These are phyloP conservation scores for Lactuca saligna DNA, from an alignment of 129 eudicot species.

Conservation along the genomic window DNA sequence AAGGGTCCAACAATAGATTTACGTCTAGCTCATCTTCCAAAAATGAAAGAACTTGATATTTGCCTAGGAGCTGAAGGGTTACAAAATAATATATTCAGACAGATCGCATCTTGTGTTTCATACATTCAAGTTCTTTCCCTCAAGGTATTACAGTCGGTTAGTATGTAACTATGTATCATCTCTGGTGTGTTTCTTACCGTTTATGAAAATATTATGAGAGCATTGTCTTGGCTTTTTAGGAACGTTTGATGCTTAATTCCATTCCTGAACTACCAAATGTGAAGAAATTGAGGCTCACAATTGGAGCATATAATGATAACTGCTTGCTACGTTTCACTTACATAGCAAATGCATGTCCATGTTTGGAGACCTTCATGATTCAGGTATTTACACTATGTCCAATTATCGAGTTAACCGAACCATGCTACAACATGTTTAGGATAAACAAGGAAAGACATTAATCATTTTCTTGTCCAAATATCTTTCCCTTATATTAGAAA, in stretches of 20 bases:
- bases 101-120: constrained; percentile 30
- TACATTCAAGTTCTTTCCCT: constrained; percentile 32
- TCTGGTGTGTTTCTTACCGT: background rate
- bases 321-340: constrained; percentile 33
- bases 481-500: no score
- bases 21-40: constrained; percentile 34
- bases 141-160: constrained; percentile 31
- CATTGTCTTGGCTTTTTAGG: constrained; percentile 20
- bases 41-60: constrained; percentile 35
- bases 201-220: background rate
- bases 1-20: constrained; percentile 29
- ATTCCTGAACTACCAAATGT: constrained; percentile 40
- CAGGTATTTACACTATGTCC: constrained; percentile 29
- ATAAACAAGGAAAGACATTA: no score
- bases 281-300: constrained; percentile 34
- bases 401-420: no score
- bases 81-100: constrained; percentile 31
- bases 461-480: no score
- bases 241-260: constrained; percentile 5
- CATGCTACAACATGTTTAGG: no score
- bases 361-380: constrained; percentile 38
- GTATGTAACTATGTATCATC: background rate
- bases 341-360: constrained; percentile 35
- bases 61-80: constrained; percentile 16
- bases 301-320: constrained; percentile 39